Conservation (phyloP, 805 yeast species). For the Yamadazyma takamatsuzukensis region DNA sequence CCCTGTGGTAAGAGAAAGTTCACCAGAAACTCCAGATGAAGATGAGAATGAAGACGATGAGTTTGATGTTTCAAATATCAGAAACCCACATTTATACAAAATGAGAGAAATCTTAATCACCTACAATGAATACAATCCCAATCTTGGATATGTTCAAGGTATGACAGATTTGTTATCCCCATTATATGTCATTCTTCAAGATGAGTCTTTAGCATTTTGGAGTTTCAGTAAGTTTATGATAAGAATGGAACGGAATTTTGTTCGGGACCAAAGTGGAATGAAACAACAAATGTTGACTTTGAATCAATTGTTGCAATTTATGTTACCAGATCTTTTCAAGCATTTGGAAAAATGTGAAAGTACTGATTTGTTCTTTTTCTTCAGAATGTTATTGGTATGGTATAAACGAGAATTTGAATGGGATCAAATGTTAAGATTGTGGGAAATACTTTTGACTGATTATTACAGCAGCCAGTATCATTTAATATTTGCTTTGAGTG, state of each 20-base stretch:
- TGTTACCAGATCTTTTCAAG: slow-evolving; percentile 79
- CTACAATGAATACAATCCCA: slow-evolving; percentile 76
- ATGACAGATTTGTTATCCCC: slow-evolving; percentile 95
- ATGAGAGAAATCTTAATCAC: slow-evolving; percentile 80
- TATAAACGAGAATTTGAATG: slow-evolving; percentile 86
- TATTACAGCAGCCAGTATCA: slow-evolving; percentile 83
- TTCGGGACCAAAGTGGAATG: slow-evolving; percentile 92
- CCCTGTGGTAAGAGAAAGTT: slow-evolving; percentile 19
- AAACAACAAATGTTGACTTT: slow-evolving; percentile 79
- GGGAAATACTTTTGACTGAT: slow-evolving; percentile 94
- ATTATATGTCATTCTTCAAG: slow-evolving; percentile 59
- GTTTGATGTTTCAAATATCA: slow-evolving; percentile 60
- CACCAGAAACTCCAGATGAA: slow-evolving; percentile 33
- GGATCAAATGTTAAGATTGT: slow-evolving; percentile 70
- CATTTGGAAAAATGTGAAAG: slow-evolving; percentile 88
- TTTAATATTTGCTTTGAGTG: slow-evolving; percentile 80
- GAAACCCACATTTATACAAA: slow-evolving; percentile 68
- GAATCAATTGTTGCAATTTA: slow-evolving; percentile 81
- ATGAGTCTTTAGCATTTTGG: slow-evolving; percentile 84
- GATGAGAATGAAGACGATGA: slow-evolving; percentile 40
- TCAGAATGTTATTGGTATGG: slow-evolving; percentile 94
- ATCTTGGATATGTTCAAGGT: slow-evolving; percentile 95
- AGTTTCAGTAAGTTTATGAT: slow-evolving; percentile 86
- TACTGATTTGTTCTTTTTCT: slow-evolving; percentile 86
- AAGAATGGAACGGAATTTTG: slow-evolving; percentile 89